Evolutionary conservation across 2,329 filamentous ascomycete species (phyloP).

Genomic region (Aureobasidium sp.): DNA sequence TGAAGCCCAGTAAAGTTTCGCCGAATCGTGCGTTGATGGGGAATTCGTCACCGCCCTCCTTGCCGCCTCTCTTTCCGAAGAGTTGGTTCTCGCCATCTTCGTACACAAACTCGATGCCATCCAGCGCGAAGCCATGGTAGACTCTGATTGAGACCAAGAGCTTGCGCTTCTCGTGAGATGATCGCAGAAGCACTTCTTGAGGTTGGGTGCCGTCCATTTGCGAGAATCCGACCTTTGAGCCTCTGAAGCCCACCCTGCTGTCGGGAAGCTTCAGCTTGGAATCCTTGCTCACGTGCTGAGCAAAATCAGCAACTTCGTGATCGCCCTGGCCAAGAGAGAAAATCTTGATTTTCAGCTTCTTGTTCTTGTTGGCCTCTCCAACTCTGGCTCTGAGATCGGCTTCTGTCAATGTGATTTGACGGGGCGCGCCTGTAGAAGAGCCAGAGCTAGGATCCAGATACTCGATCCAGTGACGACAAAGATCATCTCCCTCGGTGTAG

Average conservation of each 20-base stretch:
- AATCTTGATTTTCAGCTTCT: conserved; percentile 60
- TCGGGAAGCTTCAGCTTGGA: conserved; percentile 69
- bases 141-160: conserved; percentile 68
- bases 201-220: conserved; percentile 62
- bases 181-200: conserved; percentile 68
- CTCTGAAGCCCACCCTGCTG: conserved; percentile 66
- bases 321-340: conserved; percentile 70
- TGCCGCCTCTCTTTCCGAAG: conserved; percentile 75
- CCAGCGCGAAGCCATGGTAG: conserved; percentile 68
- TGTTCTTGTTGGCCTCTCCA: conserved; percentile 66
- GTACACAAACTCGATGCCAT: conserved; percentile 88
- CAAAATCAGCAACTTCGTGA: conserved; percentile 71
- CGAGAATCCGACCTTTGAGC: conserved; percentile 66
- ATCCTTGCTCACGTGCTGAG: conserved; percentile 60
- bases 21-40: conserved; percentile 75
- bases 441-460: conserved; percentile 58
- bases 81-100: conserved; percentile 78
- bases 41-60: conserved; percentile 64
- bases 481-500: conserved; percentile 68
- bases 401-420: conserved; percentile 69
- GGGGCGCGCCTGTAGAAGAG: conserved; percentile 51
- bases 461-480: conserved; percentile 77
- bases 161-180: conserved; percentile 59
- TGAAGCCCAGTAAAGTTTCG: conserved; percentile 82
- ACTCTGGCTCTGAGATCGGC: conserved; percentile 63